Evolutionary conservation across 2,329 filamentous ascomycete genomes (phyloP).

Genomic region (Gaeumannomyces sp.): DNA sequence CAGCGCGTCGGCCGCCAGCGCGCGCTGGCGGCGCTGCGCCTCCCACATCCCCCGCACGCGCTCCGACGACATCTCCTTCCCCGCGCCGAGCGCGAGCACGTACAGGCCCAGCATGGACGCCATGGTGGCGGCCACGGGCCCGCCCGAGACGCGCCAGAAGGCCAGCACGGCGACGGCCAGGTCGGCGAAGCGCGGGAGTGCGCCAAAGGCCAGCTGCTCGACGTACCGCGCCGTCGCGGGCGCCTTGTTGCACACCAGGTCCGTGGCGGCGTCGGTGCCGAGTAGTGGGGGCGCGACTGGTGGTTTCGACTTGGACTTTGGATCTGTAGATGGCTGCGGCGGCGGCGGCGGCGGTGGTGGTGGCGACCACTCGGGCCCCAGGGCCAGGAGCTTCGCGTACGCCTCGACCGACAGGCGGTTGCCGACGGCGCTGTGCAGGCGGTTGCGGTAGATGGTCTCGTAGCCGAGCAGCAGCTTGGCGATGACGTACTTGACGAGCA

Average conservation of each 20-base stretch:
- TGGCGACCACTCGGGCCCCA: not conserved
- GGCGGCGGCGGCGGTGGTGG: too few species aligned
- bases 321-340: too few species aligned
- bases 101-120: not conserved
- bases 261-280: not conserved
- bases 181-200: not conserved
- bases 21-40: not conserved
- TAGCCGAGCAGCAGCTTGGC: not conserved
- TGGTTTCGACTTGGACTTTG: too few species aligned
- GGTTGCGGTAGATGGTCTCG: not conserved
- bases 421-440: not conserved
- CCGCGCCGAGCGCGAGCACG: not conserved
- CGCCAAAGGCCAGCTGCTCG: not conserved
- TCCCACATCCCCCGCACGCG: not conserved
- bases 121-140: conserved; percentile 5
- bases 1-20: not conserved
- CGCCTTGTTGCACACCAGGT: not conserved
- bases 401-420: not conserved
- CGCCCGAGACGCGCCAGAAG: conserved; percentile 7
- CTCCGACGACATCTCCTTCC: not conserved
- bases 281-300: too few species aligned
- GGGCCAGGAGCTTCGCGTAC: not conserved
- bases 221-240: not conserved
- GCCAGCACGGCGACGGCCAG: not conserved
- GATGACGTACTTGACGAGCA: conserved; percentile 1